These are phyloP conservation scores for Clonostachys sp. DNA, from an alignment of 2,329 filamentous ascomycete genomes.

Conservation along the genomic window DNA sequence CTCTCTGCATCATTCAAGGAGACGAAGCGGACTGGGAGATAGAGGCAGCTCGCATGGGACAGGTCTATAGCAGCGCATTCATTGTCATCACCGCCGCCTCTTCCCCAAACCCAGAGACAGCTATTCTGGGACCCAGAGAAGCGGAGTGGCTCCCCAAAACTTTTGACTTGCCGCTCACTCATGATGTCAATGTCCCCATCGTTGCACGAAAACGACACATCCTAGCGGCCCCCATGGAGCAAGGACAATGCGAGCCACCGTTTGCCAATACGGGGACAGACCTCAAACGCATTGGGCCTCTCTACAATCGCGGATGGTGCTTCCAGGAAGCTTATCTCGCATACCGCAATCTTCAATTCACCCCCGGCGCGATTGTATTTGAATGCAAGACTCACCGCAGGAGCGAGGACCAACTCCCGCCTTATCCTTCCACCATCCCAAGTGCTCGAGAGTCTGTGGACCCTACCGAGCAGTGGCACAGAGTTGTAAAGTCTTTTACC, in stretches of 20 bases:
- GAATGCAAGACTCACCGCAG: not conserved
- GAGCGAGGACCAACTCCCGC: not conserved
- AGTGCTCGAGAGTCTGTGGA: not conserved
- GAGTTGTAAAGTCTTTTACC: not conserved
- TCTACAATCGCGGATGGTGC: constrained; percentile 2
- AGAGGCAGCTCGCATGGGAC: constrained; percentile 16
- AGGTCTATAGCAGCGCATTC: constrained; percentile 13
- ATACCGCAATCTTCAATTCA: constrained; percentile 3
- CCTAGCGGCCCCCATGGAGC: not conserved
- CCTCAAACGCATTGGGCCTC: too few species aligned
- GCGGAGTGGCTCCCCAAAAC: not conserved
- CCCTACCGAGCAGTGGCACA: too few species aligned
- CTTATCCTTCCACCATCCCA: not conserved
- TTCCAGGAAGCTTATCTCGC: constrained; percentile 6
- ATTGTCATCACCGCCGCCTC: constrained; percentile 12
- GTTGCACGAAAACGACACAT: not conserved
- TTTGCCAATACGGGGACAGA: too few species aligned
- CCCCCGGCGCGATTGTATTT: not conserved
- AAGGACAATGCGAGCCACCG: too few species aligned
- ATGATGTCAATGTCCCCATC: not conserved
- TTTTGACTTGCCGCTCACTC: not conserved
- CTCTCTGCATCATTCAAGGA: constrained; percentile 16
- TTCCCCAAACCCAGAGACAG: not conserved
- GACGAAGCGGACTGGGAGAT: constrained; percentile 13
- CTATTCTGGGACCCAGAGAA: too few species aligned